These are phyloP conservation scores for Fragaria ananassa DNA, from an alignment of 306 rosid species.

Conservation along the genomic window DNA sequence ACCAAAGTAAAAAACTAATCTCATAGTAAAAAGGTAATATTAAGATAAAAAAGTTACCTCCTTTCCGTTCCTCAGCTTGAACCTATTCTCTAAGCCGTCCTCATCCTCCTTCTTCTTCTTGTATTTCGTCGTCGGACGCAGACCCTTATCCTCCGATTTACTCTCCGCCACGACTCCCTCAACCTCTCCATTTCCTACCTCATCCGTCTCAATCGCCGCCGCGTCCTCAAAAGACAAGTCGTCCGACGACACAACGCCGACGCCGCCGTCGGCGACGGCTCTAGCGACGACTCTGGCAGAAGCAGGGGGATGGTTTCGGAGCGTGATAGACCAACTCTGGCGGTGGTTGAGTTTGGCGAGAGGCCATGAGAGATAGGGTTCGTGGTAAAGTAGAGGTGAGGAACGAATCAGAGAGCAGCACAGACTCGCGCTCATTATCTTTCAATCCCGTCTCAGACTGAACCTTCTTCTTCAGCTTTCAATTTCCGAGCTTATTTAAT, in stretches of 20 bases:
- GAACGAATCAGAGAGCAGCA: slow-evolving; percentile 33
- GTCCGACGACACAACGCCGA: slow-evolving; percentile 22
- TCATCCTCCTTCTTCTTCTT: slow-evolving; percentile 51
- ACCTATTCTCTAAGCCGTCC: slow-evolving; percentile 46
- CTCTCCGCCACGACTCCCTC: slow-evolving; percentile 12
- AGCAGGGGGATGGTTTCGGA: background rate
- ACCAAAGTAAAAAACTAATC: background rate
- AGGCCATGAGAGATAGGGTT: slow-evolving; percentile 23
- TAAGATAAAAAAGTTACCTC: slow-evolving; percentile 46
- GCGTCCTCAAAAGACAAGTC: slow-evolving; percentile 7
- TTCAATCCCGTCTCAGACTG: background rate
- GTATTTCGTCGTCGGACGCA: slow-evolving; percentile 25
- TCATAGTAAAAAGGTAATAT: background rate
- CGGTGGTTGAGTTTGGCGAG: slow-evolving; percentile 29
- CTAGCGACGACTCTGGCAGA: slow-evolving; percentile 13
- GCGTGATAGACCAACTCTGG: slow-evolving; percentile 5
- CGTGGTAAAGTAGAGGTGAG: slow-evolving; percentile 26
- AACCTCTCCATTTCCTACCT: slow-evolving; percentile 16
- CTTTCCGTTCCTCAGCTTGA: slow-evolving; percentile 78
- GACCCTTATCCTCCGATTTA: slow-evolving; percentile 23
- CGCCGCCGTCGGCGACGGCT: slow-evolving; percentile 28
- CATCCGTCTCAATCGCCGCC: slow-evolving; percentile 10
- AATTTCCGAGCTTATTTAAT: background rate
- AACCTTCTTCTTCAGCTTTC: background rate
- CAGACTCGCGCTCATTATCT: slow-evolving; percentile 43